These are phyloP conservation scores for Lipomyces sp. DNA, from an alignment of 805 yeast species.

Conservation along the genomic window DNA sequence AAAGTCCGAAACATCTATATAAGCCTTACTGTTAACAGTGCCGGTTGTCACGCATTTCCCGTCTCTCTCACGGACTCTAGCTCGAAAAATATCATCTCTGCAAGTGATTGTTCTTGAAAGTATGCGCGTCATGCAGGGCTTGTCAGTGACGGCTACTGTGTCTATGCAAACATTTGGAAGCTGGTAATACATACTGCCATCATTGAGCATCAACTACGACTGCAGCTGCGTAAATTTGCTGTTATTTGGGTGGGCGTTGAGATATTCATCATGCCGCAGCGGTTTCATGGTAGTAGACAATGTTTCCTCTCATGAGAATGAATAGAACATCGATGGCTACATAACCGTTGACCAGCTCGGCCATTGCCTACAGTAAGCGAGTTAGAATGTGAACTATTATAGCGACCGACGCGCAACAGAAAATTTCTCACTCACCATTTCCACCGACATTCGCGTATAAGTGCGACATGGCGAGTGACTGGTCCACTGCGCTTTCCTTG, in stretches of 20 bases:
- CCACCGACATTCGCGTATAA: neutral
- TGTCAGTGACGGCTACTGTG: neutral
- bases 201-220: neutral
- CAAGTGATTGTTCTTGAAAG: neutral
- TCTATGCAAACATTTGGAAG: too few species aligned
- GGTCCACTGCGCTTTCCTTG: neutral
- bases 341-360: neutral
- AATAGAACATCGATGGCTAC: neutral
- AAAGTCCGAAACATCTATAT: slow-evolving; percentile 2
- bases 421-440: neutral
- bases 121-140: neutral
- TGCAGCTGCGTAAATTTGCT: neutral
- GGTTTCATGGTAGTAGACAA: neutral
- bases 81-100: neutral
- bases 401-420: neutral
- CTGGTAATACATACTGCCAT: neutral
- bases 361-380: neutral
- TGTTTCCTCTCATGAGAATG: neutral
- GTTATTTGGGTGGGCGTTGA: neutral
- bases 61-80: neutral
- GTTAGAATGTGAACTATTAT: neutral
- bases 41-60: neutral
- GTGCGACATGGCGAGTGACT: neutral
- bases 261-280: neutral
- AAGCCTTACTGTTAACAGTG: neutral